Evolutionary conservation across 441 rosid genomes (phyloP).

Genomic region (Raphanus hybrid): DNA sequence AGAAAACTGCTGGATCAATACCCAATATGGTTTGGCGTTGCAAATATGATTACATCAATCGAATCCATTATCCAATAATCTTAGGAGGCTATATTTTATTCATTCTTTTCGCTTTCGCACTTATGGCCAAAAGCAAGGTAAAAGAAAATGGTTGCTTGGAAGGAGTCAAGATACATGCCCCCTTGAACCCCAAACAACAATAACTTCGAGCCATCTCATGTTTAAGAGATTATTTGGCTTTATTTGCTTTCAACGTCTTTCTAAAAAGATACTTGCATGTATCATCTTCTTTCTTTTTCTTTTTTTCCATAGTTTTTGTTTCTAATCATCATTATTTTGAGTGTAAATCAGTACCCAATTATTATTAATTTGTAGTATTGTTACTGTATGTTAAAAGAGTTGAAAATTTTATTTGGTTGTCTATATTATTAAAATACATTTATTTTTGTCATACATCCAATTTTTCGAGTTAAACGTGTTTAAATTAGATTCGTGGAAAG

Average conservation of each 20-base stretch:
- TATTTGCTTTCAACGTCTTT: constrained; percentile 27
- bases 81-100: constrained; percentile 16
- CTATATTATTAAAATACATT: background rate
- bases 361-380: background rate
- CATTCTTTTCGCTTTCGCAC: background rate
- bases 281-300: background rate
- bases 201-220: constrained; percentile 43
- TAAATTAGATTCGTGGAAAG: background rate
- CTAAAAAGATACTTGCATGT: background rate
- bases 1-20: constrained; percentile 27
- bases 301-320: background rate
- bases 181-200: constrained; percentile 46
- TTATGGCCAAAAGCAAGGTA: constrained; percentile 14
- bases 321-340: background rate
- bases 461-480: no score
- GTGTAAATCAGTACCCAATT: background rate
- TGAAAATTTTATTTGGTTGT: background rate
- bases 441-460: background rate
- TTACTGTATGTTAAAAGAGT: background rate
- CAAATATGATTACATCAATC: constrained; percentile 25
- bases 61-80: constrained; percentile 22
- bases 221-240: constrained; percentile 42
- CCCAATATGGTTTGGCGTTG: background rate
- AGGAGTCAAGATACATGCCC: constrained; percentile 60
- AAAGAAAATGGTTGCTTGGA: constrained; percentile 39